A percentile compares a stretch with the other conserved stretches of the same genome.
These are phyloP conservation scores for Yarrowia yakushimensis DNA, from an alignment of 805 yeast genomes.

Conservation along the genomic window DNA sequence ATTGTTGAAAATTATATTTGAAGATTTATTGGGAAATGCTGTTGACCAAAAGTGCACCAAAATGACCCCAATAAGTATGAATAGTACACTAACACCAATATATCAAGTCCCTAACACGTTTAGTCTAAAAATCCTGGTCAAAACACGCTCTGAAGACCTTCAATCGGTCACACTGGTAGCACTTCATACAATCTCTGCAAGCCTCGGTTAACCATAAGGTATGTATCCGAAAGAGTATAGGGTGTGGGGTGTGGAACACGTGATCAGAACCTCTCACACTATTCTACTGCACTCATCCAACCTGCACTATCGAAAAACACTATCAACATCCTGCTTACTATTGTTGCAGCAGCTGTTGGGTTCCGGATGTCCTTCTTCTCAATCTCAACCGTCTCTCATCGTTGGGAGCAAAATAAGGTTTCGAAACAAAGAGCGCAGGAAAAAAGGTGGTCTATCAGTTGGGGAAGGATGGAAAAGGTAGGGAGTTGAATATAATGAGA, in stretches of 20 bases:
- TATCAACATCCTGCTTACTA: no score
- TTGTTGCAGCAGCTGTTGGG: neutral
- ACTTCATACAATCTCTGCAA: neutral
- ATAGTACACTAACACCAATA: neutral
- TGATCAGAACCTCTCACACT: no score
- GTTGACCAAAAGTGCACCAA: no score
- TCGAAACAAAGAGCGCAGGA: conserved; percentile 4
- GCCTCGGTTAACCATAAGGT: conserved; percentile 1
- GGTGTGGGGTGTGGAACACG: no score
- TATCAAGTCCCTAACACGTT: neutral
- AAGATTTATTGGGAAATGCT: no score
- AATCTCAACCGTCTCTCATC: conserved; percentile 11
- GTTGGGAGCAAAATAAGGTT: conserved; percentile 2
- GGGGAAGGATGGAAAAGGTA: neutral
- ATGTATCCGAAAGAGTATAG: conserved; percentile 5
- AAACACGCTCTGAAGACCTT: neutral
- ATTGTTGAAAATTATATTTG: no score
- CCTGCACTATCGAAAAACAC: no score
- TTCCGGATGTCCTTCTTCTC: conserved; percentile 8
- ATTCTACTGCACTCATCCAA: no score
- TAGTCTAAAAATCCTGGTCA: no score
- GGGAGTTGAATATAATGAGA: no score
- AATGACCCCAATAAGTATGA: neutral
- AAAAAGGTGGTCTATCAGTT: conserved; percentile 2
- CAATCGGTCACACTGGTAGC: neutral